phyloP scores from a whole-genome alignment of 176 grass and related monocot species.

The Thinopyrum elongatum region DNA sequence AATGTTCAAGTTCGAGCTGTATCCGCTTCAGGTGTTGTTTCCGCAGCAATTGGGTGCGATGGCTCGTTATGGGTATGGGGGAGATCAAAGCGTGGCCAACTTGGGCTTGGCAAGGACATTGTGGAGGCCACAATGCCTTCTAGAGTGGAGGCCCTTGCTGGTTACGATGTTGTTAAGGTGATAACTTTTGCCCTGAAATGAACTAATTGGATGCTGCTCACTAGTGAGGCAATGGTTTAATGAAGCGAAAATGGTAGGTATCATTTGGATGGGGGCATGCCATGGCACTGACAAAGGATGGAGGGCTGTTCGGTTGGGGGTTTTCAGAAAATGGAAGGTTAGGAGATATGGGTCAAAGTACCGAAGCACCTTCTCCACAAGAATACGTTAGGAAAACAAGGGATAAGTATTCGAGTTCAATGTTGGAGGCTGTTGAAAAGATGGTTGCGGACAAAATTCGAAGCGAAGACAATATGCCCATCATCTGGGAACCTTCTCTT shows the following conservation, averaged over 20 bases:
- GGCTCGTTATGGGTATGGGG: constrained; percentile 91
- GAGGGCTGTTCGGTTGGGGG: constrained; percentile 86
- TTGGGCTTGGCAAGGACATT: constrained; percentile 72
- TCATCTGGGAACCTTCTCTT: constrained; percentile 85
- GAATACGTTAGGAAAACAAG: constrained; percentile 28
- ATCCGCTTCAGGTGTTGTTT: constrained; percentile 84
- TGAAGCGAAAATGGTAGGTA: constrained; percentile 48
- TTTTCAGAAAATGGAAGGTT: constrained; percentile 86
- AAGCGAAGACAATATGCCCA: constrained; percentile 73
- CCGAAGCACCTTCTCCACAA: constrained; percentile 22
- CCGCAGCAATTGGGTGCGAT: constrained; percentile 67
- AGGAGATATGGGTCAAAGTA: constrained; percentile 64
- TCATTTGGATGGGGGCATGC: constrained; percentile 93
- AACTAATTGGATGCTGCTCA: constrained; percentile 6
- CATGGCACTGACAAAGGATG: constrained; percentile 70
- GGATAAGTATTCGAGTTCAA: constrained; percentile 40
- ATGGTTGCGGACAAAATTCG: constrained; percentile 77
- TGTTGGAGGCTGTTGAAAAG: constrained; percentile 71
- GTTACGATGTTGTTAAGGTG: constrained; percentile 73
- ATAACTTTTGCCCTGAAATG: constrained; percentile 23
- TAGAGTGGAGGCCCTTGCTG: constrained; percentile 59
- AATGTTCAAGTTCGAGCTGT: constrained; percentile 63
- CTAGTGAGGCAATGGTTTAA: background rate
- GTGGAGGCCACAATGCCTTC: constrained; percentile 47
- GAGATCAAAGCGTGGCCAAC: constrained; percentile 86